Percentiles rank a stretch among this genome's conserved stretches.
Evolutionary conservation across 1,139 yeast species (phyloP).

Genomic region (Geotrichum carabidarum): DNA sequence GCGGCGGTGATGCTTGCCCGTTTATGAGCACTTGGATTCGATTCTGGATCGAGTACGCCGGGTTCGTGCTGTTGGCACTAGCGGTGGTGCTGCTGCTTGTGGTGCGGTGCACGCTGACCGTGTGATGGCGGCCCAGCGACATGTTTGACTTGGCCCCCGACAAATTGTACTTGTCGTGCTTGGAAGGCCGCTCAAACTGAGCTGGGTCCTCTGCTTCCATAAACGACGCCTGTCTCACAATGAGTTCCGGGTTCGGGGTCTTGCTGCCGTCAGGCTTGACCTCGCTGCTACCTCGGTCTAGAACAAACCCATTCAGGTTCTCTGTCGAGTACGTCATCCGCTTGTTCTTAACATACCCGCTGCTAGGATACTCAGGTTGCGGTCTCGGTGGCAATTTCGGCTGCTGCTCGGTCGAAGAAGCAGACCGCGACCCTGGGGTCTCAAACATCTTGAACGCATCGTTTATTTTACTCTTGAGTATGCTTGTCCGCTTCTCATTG

Average conservation of each 20-base stretch:
- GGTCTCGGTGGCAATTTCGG: not conserved
- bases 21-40: constrained; percentile 59
- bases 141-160: constrained; percentile 23
- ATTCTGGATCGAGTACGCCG: constrained; percentile 45
- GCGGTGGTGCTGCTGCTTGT: constrained; percentile 16
- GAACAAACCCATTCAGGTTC: constrained; percentile 21
- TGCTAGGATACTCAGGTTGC: not conserved
- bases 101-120: not conserved
- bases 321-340: constrained; percentile 26
- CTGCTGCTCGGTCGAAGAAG: constrained; percentile 6
- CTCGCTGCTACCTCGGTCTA: constrained; percentile 13
- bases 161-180: constrained; percentile 21
- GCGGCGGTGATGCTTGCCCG: constrained; percentile 42
- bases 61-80: constrained; percentile 19
- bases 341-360: constrained; percentile 10
- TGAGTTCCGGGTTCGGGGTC: not conserved
- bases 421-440: constrained; percentile 12
- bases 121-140: constrained; percentile 6
- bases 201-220: constrained; percentile 17
- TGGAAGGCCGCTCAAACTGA: constrained; percentile 12
- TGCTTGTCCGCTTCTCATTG: constrained; percentile 29
- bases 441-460: constrained; percentile 36
- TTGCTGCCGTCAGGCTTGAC: not conserved
- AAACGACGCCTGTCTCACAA: constrained; percentile 17
- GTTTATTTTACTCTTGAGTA: constrained; percentile 27